These are phyloP conservation scores for Apiotrichum laibachii DNA, from an alignment of 1,284 basidiomycete genomes.

Conservation along the genomic window DNA sequence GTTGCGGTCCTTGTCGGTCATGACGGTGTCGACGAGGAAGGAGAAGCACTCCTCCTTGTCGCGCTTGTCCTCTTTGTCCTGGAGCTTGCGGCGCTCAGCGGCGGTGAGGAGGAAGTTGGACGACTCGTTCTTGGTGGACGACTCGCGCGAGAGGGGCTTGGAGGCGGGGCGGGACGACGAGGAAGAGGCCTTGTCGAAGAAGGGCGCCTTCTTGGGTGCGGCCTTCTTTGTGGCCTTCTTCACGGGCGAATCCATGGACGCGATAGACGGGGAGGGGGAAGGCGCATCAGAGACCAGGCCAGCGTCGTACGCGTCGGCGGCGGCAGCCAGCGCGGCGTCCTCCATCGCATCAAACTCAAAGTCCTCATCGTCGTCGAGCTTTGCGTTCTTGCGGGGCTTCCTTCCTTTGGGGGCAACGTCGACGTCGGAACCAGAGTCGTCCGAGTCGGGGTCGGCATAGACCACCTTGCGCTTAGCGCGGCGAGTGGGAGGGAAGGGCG, in stretches of 20 bases:
- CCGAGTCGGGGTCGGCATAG: slow-evolving; percentile 47
- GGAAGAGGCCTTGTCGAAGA: slow-evolving; percentile 9
- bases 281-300: slow-evolving; percentile 24
- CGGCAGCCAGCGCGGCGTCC: slow-evolving; percentile 45
- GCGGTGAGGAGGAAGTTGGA: slow-evolving; percentile 68
- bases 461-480: slow-evolving; percentile 45
- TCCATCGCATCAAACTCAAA: slow-evolving; percentile 45
- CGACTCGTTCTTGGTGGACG: slow-evolving; percentile 10
- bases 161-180: slow-evolving; percentile 4
- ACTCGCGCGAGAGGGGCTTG: slow-evolving; percentile 11
- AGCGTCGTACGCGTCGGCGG: slow-evolving; percentile 41
- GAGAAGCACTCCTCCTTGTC: slow-evolving; percentile 73
- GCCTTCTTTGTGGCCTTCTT: slow-evolving; percentile 14
- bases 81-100: slow-evolving; percentile 73
- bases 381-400: slow-evolving; percentile 40
- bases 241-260: slow-evolving; percentile 36
- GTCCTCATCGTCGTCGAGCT: slow-evolving; percentile 33
- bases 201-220: slow-evolving; percentile 12
- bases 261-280: slow-evolving; percentile 29
- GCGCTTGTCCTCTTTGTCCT: slow-evolving; percentile 78
- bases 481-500: slow-evolving; percentile 27
- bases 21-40: slow-evolving; percentile 60
- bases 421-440: slow-evolving; percentile 9
- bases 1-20: slow-evolving; percentile 71
- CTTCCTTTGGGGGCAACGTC: slow-evolving; percentile 6